Percentiles rank a stretch among this genome's conserved stretches.
These are phyloP conservation scores for Flaveria sonorensis DNA, from an alignment of 129 eudicot species.

Conservation along the genomic window DNA sequence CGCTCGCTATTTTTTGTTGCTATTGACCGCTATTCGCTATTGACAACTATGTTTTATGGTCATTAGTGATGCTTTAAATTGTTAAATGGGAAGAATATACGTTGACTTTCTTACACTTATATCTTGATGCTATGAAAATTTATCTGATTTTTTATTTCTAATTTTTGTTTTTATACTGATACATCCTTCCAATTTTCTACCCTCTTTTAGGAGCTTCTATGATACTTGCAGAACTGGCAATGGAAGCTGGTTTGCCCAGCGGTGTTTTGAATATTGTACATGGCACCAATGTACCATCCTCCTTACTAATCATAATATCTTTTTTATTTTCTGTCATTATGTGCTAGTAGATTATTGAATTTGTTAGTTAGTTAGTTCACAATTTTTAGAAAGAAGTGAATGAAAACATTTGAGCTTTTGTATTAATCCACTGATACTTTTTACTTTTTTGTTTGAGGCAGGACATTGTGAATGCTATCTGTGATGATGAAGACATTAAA, in stretches of 20 bases:
- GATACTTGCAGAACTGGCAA: slow-evolving; percentile 93
- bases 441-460: slow-evolving; percentile 42
- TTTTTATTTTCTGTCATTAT: background rate
- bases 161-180: slow-evolving; percentile 1
- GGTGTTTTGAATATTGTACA: slow-evolving; percentile 95
- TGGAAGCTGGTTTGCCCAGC: slow-evolving; percentile 94
- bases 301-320: slow-evolving; percentile 9
- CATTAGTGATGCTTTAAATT: background rate
- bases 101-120: background rate
- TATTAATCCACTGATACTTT: slow-evolving; percentile 11
- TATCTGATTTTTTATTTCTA: background rate
- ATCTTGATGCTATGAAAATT: background rate
- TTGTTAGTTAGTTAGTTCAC: background rate
- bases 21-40: too few species aligned
- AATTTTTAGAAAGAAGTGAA: slow-evolving; percentile 4
- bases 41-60: too few species aligned
- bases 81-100: slow-evolving; percentile 2
- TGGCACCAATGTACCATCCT: slow-evolving; percentile 77
- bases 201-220: slow-evolving; percentile 78
- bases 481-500: slow-evolving; percentile 93
- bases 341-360: slow-evolving; percentile 4
- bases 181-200: slow-evolving; percentile 1
- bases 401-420: slow-evolving; percentile 2
- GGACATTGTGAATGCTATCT: slow-evolving; percentile 94
- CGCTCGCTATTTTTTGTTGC: too few species aligned